Evolutionary conservation across 2,329 filamentous ascomycete species (phyloP).

Genomic region (Pseudophaeomoniella oleicola): DNA sequence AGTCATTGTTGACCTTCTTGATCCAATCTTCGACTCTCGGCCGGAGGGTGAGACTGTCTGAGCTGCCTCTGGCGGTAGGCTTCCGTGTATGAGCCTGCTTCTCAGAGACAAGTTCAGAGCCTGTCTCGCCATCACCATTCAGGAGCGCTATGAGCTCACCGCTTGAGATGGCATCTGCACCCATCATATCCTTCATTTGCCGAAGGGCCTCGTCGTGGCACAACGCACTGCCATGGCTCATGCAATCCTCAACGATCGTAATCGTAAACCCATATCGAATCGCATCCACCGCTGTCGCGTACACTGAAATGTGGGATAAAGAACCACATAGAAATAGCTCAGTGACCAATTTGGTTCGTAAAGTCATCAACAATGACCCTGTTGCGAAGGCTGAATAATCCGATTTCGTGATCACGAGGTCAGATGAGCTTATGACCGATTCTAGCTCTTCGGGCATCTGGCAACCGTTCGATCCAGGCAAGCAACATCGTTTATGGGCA

Average conservation of each 20-base stretch:
- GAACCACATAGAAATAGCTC: conserved; percentile 82
- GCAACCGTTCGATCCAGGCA: conserved; percentile 25
- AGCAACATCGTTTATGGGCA: conserved; percentile 20
- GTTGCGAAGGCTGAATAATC: conserved; percentile 79
- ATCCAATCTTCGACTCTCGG: conserved; percentile 2
- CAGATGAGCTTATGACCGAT: conserved; percentile 34
- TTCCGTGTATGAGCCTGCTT: not conserved
- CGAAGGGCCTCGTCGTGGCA: conserved; percentile 58
- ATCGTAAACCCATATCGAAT: conserved; percentile 78
- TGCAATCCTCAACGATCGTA: conserved; percentile 74
- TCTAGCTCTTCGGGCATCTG: conserved; percentile 36
- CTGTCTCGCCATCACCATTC: conserved; percentile 15
- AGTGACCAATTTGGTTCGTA: conserved; percentile 76
- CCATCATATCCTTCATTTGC: conserved; percentile 59
- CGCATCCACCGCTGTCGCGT: conserved; percentile 82
- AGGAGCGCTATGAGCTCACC: conserved; percentile 41
- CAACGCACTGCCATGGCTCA: conserved; percentile 58
- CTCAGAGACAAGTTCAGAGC: not conserved
- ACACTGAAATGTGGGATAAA: conserved; percentile 74
- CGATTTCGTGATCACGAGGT: conserved; percentile 50
- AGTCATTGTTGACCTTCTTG: conserved; percentile 1
- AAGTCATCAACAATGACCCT: conserved; percentile 56
- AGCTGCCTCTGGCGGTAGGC: not conserved
- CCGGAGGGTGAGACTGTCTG: conserved; percentile 1
- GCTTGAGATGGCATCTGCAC: conserved; percentile 50